Conservation (phyloP, 116 monocot genomes). For the Cymodocea nodosa region DNA sequence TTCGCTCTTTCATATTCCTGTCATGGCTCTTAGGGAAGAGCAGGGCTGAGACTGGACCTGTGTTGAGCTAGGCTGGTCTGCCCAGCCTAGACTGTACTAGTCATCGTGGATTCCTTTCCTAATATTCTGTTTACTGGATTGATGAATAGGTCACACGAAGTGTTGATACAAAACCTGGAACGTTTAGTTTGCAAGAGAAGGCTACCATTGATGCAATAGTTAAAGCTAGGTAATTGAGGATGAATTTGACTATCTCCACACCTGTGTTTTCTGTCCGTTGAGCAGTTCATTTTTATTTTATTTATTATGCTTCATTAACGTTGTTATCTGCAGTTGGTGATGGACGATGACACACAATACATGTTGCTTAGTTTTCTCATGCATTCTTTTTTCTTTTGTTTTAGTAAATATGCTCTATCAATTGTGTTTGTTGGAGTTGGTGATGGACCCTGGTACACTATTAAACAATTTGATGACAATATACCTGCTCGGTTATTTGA, state of each 20-base stretch:
- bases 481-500: conserved; percentile 62
- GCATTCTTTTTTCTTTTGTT: too few species aligned
- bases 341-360: too few species aligned
- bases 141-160: conserved; percentile 74
- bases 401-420: conserved; percentile 54
- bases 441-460: conserved; percentile 85
- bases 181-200: conserved; percentile 63
- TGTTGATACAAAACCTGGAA: conserved; percentile 44
- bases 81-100: neutral
- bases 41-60: neutral
- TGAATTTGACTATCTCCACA: too few species aligned
- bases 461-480: conserved; percentile 64
- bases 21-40: neutral
- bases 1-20: neutral
- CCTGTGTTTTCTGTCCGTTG: too few species aligned
- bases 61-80: neutral
- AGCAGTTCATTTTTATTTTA: too few species aligned
- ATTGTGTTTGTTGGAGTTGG: conserved; percentile 86
- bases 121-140: too few species aligned
- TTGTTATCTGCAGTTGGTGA: too few species aligned
- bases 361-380: too few species aligned
- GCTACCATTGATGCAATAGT: conserved; percentile 84
- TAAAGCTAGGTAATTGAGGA: conserved; percentile 26
- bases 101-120: neutral
- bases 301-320: too few species aligned